phyloP scores from a whole-genome alignment of 306 rosid genomes.

The Fragaria ananassa region DNA sequence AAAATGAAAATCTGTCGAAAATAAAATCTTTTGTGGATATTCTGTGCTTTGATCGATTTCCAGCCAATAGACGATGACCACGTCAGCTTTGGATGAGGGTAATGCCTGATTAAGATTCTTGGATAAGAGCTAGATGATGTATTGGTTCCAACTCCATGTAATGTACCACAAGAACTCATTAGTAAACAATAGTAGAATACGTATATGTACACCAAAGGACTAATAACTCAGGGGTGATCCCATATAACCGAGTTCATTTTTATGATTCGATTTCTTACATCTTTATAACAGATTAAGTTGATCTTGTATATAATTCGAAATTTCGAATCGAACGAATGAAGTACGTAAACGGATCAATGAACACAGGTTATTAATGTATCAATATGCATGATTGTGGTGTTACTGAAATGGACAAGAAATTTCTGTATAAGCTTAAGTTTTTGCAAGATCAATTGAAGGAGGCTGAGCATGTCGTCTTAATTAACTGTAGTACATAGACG shows the following conservation, averaged over 20 bases:
- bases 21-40: neutral
- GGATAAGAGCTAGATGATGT: neutral
- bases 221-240: neutral
- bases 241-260: neutral
- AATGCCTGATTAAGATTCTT: conserved; percentile 9
- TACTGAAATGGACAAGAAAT: too few species aligned
- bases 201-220: neutral
- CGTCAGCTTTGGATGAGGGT: neutral
- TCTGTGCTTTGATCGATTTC: neutral
- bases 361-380: too few species aligned
- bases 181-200: neutral
- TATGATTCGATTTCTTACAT: neutral
- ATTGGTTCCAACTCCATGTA: neutral
- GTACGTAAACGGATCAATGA: too few species aligned
- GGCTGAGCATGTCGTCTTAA: too few species aligned
- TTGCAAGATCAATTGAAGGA: too few species aligned
- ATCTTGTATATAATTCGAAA: too few species aligned
- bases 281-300: neutral
- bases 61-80: neutral
- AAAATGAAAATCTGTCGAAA: neutral
- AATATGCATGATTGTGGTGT: too few species aligned
- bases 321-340: too few species aligned
- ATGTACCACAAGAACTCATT: neutral
- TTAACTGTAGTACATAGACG: too few species aligned
- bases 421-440: too few species aligned